phyloP scores from a whole-genome alignment of 78 protist species.

The Emiliania huxleyi region DNA sequence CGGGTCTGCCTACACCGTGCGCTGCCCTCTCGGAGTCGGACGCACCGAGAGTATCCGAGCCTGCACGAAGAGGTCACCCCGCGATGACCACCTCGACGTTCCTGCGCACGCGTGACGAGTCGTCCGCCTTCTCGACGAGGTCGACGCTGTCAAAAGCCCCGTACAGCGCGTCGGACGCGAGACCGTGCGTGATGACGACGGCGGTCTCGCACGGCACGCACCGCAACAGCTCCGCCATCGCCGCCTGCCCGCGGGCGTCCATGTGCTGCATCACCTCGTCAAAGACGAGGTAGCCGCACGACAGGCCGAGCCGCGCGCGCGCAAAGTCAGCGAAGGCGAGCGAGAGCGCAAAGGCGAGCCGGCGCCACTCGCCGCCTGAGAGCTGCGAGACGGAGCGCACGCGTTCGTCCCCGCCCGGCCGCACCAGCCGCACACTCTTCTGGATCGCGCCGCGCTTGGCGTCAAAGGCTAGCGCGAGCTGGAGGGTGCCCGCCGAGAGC shows the following conservation, averaged over 20 bases:
- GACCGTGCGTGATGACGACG: not conserved
- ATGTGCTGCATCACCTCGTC: constrained; percentile 18
- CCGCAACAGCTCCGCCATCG: not conserved
- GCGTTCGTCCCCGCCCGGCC: not conserved
- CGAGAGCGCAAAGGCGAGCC: not conserved
- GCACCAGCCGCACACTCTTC: not conserved
- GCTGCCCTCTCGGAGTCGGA: too few species aligned
- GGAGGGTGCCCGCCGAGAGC: not conserved
- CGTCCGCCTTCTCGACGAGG: not conserved
- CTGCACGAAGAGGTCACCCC: too few species aligned
- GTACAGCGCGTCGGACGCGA: not conserved
- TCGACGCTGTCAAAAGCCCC: not conserved
- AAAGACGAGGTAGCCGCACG: not conserved
- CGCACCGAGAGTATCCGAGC: too few species aligned
- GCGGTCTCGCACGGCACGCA: not conserved
- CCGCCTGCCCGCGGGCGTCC: not conserved
- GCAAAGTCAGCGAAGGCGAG: not conserved
- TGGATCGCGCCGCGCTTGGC: not conserved
- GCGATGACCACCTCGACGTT: too few species aligned
- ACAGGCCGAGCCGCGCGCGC: not conserved
- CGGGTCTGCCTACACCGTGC: too few species aligned
- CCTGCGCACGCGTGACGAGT: too few species aligned
- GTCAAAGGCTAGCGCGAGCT: not conserved
- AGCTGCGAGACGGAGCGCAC: not conserved
- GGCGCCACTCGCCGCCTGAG: constrained; percentile 31